Percentiles rank a stretch among this genome's conserved stretches.
These are phyloP conservation scores for Ilex asprella DNA, from an alignment of 257 asterid genomes.

Conservation along the genomic window DNA sequence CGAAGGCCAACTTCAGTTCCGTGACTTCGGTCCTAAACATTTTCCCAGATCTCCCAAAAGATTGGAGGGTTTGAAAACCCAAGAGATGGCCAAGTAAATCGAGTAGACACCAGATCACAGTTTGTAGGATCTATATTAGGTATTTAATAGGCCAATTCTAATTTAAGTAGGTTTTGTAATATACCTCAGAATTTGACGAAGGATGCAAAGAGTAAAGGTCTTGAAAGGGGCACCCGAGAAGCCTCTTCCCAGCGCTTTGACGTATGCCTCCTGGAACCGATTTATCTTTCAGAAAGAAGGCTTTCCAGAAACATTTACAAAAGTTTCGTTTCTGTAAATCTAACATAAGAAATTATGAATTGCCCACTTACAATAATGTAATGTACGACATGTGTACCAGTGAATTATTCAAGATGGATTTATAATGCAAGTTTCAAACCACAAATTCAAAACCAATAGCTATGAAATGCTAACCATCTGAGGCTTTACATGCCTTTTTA, in stretches of 20 bases:
- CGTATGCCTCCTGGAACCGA: slow-evolving; percentile 82
- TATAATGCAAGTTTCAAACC: background rate
- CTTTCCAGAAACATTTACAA: background rate
- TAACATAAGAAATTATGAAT: background rate
- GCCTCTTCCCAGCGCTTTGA: slow-evolving; percentile 85
- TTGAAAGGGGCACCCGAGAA: slow-evolving; percentile 88
- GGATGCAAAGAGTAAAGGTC: slow-evolving; percentile 46
- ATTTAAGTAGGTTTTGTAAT: slow-evolving; percentile 1
- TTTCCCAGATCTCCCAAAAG: no score
- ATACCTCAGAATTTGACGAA: slow-evolving; percentile 38
- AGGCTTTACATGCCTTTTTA: no score
- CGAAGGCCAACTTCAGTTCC: no score
- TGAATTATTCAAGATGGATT: slow-evolving; percentile 1
- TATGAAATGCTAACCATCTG: no score
- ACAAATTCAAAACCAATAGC: no score
- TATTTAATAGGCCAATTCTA: no score
- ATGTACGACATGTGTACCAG: background rate
- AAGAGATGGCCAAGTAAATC: no score
- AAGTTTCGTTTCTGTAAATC: background rate
- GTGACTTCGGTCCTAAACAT: no score
- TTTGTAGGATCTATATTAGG: no score
- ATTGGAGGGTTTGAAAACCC: no score
- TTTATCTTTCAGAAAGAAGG: slow-evolving; percentile 7
- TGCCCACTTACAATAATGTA: background rate
- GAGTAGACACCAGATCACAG: no score